Conservation (phyloP, 179 eudicot species). For the Dionaea muscipula region DNA sequence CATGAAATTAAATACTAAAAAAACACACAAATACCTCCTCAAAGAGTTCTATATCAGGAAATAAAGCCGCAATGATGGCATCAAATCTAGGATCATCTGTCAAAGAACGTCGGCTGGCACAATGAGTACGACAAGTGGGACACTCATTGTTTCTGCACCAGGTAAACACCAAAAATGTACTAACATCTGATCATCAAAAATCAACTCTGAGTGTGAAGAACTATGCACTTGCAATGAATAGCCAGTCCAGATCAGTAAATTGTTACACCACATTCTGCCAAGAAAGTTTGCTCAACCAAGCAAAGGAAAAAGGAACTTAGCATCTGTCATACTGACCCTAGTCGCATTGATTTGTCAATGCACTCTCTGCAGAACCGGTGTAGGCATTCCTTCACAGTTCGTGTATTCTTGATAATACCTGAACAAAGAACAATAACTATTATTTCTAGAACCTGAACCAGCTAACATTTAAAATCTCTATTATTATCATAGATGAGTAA, state of each 20-base stretch:
- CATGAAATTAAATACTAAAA: too few relatives aligned
- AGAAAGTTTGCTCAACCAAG: not conserved
- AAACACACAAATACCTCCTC: too few relatives aligned
- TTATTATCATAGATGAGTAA: too few relatives aligned
- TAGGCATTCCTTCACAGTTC: slow-evolving; percentile 77
- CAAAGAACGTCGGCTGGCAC: slow-evolving; percentile 91
- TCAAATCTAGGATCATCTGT: slow-evolving; percentile 89
- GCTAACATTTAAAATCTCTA: not conserved
- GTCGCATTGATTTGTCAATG: slow-evolving; percentile 85
- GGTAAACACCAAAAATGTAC: slow-evolving; percentile 2
- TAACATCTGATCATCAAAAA: not conserved
- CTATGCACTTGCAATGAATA: not conserved
- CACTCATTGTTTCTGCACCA: slow-evolving; percentile 76
- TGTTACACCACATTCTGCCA: not conserved
- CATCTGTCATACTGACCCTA: slow-evolving; percentile 36
- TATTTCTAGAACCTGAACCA: not conserved
- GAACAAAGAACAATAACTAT: not conserved
- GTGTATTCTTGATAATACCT: slow-evolving; percentile 49
- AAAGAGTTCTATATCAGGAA: slow-evolving; percentile 62
- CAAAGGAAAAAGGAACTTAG: slow-evolving; percentile 1
- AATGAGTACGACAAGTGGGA: slow-evolving; percentile 94
- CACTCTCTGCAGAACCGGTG: slow-evolving; percentile 85
- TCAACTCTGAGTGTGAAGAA: not conserved
- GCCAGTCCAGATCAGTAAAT: not conserved
- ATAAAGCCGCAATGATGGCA: slow-evolving; percentile 49